Base-by-base conservation (phyloP, 1,139 yeast genomes). In the Suhomyces taliae region DNA sequence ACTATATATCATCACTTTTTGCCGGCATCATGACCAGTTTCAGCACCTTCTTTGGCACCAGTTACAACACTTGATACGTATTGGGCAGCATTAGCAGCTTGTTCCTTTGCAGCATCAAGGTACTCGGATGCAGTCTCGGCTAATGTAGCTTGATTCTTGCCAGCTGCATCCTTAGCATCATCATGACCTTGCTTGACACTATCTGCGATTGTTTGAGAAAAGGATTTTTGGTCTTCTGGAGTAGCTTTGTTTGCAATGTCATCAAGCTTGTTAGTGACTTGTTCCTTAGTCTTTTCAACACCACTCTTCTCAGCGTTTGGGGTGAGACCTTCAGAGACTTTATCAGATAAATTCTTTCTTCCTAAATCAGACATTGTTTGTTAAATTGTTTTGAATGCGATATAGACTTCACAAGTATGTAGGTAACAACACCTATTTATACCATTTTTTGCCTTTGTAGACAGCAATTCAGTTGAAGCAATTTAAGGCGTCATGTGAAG, bases 261-360 rank as follows among this genome's bases (percentile, higher is more conserved):
- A 76, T 90, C 96, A 56, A 74, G 76, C 40, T 74, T 65, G 62
- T 79, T 83, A 48, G 95, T 85, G 54, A 81, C 83, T 36, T 67
- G 51, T 71, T 90, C 96, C 76, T 86, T 85, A 54, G 83, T 83
- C 70, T 85, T 74, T 60, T 89, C 87, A 39, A 72, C 67, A 58
- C 75, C 69, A 41, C 83, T 55, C 77, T 90, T 90, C 66, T 87
- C 77, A 45, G 81, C 69, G 50, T 89, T 85, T 62, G 97, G 96
- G 58, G 81, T 87, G 48, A 86, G 53, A 45, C 79, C 62, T 77
- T 89, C 96, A 49, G 76, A 48, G 54, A 80, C 71, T 72, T 89
- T 88, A 66, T 83, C 86, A 56, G 85, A 60, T 61, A 90, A 76
- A 65, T 78, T 70, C 70, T 88, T 88, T 85, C 96, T 87, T 58